Conservation (phyloP, 257 asterid species). For the Knoxia roxburghii region DNA sequence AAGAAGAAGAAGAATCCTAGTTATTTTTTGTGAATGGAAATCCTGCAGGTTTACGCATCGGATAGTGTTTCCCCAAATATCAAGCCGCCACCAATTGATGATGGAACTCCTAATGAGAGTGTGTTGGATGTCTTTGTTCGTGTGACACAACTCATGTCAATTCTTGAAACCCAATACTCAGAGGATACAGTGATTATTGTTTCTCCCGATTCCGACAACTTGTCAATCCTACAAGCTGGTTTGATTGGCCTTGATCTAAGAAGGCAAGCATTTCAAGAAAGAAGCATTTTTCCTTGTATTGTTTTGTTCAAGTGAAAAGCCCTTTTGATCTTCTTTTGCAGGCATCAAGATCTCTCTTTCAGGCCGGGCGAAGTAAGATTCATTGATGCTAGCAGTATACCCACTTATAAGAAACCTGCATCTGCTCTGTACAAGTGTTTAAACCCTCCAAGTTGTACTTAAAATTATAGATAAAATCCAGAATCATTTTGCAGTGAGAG, state of each 20-base stretch:
- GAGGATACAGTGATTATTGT: conserved; percentile 72
- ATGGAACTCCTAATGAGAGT: conserved; percentile 93
- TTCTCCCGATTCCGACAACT: conserved; percentile 87
- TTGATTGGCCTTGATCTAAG: conserved; percentile 74
- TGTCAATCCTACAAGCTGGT: conserved; percentile 80
- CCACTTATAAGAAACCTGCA: conserved; percentile 68
- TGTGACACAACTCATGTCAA: conserved; percentile 88
- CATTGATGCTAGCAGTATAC: conserved; percentile 63
- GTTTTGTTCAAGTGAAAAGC: background rate
- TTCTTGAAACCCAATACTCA: conserved; percentile 86
- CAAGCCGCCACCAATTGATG: conserved; percentile 81
- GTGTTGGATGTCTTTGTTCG: conserved; percentile 90
- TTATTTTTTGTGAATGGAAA: background rate
- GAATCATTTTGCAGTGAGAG: background rate
- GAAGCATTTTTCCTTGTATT: background rate
- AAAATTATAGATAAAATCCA: conserved; percentile 14
- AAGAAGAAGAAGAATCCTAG: background rate
- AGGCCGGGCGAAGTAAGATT: conserved; percentile 81
- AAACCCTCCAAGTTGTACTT: conserved; percentile 79
- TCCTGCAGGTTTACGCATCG: conserved; percentile 59
- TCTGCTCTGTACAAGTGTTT: conserved; percentile 79
- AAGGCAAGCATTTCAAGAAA: conserved; percentile 39
- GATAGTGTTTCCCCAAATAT: conserved; percentile 69
- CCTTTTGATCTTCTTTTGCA: conserved; percentile 21
- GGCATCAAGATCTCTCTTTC: conserved; percentile 74